Conservation (phyloP, 129 eudicot species). For the Tanacetum coccineum region DNA sequence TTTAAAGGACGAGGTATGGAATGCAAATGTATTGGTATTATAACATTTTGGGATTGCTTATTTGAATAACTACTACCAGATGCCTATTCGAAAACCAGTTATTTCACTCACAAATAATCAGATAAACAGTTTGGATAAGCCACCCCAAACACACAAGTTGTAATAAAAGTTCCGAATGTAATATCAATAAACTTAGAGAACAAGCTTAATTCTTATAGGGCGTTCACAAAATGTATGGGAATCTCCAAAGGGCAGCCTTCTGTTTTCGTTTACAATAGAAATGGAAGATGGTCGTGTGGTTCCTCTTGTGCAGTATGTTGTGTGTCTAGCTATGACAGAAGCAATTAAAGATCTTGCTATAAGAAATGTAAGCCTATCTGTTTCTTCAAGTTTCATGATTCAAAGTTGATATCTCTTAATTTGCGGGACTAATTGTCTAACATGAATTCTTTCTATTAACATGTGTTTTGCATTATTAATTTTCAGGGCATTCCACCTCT, state of each 20-base stretch:
- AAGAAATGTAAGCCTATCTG: slow-evolving; percentile 44
- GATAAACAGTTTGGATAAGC: neutral
- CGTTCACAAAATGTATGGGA: slow-evolving; percentile 78
- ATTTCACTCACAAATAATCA: too few relatives aligned
- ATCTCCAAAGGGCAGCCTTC: slow-evolving; percentile 76
- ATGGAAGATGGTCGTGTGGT: slow-evolving; percentile 83
- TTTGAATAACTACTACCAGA: too few relatives aligned
- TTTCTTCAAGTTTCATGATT: slow-evolving; percentile 6
- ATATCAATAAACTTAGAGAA: too few relatives aligned
- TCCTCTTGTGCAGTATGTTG: slow-evolving; percentile 78
- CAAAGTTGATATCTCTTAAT: slow-evolving; percentile 3
- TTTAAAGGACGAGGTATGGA: slow-evolving; percentile 74
- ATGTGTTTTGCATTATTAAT: slow-evolving; percentile 6
- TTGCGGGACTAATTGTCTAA: too few relatives aligned
- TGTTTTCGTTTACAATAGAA: slow-evolving; percentile 68
- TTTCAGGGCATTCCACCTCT: slow-evolving; percentile 72
- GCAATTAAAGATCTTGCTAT: slow-evolving; percentile 58
- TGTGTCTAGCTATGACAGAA: slow-evolving; percentile 73
- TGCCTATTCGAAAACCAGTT: too few relatives aligned
- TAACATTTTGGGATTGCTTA: neutral
- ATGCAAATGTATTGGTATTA: neutral
- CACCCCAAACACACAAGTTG: neutral
- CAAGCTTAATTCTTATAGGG: slow-evolving; percentile 35
- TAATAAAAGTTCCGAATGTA: too few relatives aligned
- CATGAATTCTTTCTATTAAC: slow-evolving; percentile 1